Evolutionary conservation across 768 basidiomycete genomes (phyloP).

Genomic region (Trametes villosa): DNA sequence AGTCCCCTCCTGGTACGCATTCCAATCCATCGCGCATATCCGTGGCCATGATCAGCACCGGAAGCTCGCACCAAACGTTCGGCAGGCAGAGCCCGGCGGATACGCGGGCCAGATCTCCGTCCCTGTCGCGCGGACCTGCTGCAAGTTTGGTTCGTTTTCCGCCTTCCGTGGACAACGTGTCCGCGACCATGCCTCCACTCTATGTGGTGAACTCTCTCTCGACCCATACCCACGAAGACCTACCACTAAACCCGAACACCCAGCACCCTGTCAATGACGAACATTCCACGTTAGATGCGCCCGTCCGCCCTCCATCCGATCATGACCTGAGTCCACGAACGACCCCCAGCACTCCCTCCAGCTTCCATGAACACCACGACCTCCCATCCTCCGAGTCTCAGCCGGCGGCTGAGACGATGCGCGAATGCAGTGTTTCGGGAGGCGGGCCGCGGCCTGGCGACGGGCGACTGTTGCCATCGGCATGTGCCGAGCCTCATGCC

Average conservation of each 20-base stretch:
- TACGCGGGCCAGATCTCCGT: not conserved
- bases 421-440: not conserved
- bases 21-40: not conserved
- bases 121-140: not conserved
- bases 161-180: not conserved
- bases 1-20: not conserved
- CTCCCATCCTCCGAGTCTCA: not conserved
- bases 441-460: constrained; percentile 3
- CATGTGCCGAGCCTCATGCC: constrained; percentile 28
- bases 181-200: not conserved
- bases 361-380: not conserved
- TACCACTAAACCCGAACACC: no score
- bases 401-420: not conserved
- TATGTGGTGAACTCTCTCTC: no score
- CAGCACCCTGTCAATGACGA: no score
- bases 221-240: no score
- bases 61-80: not conserved
- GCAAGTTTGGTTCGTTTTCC: not conserved
- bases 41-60: not conserved
- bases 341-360: not conserved
- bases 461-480: constrained; percentile 17
- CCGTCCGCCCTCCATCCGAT: no score
- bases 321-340: no score
- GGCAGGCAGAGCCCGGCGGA: not conserved
- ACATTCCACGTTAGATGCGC: no score